These are phyloP conservation scores for Knoxdaviesia capensis DNA, from an alignment of 2,329 filamentous ascomycete genomes.

Conservation along the genomic window DNA sequence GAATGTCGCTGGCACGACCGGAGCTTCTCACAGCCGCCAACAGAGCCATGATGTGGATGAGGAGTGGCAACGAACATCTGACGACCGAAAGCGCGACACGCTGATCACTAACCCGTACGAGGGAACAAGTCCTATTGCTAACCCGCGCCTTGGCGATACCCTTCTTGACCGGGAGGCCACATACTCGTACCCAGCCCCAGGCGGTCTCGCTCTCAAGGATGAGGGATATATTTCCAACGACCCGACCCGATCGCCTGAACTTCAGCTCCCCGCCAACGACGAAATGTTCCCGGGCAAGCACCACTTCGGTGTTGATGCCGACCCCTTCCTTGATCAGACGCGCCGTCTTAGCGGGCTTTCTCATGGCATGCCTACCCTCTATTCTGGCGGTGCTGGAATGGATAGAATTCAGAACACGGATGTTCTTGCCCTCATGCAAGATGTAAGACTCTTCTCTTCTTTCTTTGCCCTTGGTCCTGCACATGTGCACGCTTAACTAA, in stretches of 20 bases:
- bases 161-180: constrained; percentile 2
- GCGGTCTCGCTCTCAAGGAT: constrained; percentile 20
- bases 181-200: neutral
- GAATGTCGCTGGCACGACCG: constrained; percentile 21
- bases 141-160: constrained; percentile 28
- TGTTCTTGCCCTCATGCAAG: constrained; percentile 93
- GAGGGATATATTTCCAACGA: constrained; percentile 82
- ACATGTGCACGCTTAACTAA: too few relatives aligned
- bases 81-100: constrained; percentile 44
- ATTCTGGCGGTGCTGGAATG: constrained; percentile 68
- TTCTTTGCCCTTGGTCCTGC: neutral
- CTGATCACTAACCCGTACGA: constrained; percentile 49
- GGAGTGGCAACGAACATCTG: constrained; percentile 41
- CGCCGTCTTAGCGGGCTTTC: constrained; percentile 76
- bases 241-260: constrained; percentile 34
- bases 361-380: constrained; percentile 76
- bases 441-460: constrained; percentile 30
- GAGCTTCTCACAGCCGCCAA: constrained; percentile 27
- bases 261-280: constrained; percentile 9
- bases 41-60: constrained; percentile 40
- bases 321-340: constrained; percentile 45
- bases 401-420: constrained; percentile 91
- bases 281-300: constrained; percentile 24
- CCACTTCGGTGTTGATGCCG: constrained; percentile 32
- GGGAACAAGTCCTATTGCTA: constrained; percentile 39